These are phyloP conservation scores for Penicillium sp. DNA, from an alignment of 2,329 filamentous ascomycete species.

Conservation along the genomic window DNA sequence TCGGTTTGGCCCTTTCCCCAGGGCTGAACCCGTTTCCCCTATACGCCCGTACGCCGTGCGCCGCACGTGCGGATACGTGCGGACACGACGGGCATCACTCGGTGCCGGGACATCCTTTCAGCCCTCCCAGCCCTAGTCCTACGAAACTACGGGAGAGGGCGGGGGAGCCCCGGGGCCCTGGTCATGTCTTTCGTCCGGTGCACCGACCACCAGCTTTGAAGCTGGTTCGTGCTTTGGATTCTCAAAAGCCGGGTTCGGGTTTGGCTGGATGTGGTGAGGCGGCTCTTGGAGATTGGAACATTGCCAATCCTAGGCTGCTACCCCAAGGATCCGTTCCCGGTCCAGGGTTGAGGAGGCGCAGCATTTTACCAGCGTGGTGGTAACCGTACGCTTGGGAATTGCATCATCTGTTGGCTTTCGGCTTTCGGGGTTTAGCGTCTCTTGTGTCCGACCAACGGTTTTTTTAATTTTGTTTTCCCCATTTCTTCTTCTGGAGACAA, in stretches of 20 bases:
- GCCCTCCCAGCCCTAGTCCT: conserved; percentile 4
- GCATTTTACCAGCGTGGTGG: not conserved
- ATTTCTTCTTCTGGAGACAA: not conserved
- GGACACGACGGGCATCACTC: not conserved
- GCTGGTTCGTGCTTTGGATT: no score
- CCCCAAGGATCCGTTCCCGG: no score
- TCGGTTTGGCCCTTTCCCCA: not conserved
- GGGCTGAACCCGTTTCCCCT: not conserved
- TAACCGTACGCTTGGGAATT: not conserved
- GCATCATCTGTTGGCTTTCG: not conserved
- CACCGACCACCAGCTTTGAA: not conserved
- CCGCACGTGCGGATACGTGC: not conserved
- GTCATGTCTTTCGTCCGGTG: not conserved
- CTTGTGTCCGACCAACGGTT: not conserved
- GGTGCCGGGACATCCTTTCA: not conserved
- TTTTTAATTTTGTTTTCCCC: not conserved
- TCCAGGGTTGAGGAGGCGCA: not conserved
- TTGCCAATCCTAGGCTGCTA: not conserved
- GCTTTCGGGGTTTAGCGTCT: not conserved
- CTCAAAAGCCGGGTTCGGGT: no score
- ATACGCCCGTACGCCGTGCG: not conserved
- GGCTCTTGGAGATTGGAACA: not conserved
- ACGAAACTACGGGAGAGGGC: conserved; percentile 2
- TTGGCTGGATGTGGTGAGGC: not conserved
- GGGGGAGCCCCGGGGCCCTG: no score